phyloP scores from a whole-genome alignment of 305 asterid genomes.

The Lippia alba region DNA sequence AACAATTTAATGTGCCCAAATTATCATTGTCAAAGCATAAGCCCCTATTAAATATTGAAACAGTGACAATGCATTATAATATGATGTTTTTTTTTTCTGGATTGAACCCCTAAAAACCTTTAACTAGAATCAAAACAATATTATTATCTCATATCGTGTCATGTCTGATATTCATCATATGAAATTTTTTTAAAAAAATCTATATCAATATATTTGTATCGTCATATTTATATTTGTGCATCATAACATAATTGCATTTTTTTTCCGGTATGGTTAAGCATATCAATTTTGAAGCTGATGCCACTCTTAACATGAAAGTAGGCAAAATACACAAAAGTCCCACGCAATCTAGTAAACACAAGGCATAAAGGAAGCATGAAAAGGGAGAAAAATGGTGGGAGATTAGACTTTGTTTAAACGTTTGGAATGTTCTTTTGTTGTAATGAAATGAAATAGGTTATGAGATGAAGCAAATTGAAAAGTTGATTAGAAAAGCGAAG shows the following conservation, averaged over 20 bases:
- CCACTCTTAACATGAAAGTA: slow-evolving; percentile 9
- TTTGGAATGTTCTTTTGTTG: slow-evolving; percentile 59
- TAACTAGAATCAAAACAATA: too few species aligned
- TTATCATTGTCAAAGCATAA: background rate
- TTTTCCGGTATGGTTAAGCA: background rate
- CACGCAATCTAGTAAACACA: slow-evolving; percentile 40
- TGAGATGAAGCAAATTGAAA: slow-evolving; percentile 29
- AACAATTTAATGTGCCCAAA: background rate
- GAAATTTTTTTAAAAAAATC: too few species aligned
- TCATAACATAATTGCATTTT: too few species aligned
- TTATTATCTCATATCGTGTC: too few species aligned
- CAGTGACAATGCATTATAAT: background rate
- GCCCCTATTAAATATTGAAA: background rate
- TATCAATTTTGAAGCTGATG: slow-evolving; percentile 31
- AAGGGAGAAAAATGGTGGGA: slow-evolving; percentile 30
- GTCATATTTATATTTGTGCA: too few species aligned
- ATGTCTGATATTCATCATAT: too few species aligned
- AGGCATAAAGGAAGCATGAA: slow-evolving; percentile 45
- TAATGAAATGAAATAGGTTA: slow-evolving; percentile 38
- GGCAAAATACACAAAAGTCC: slow-evolving; percentile 23
- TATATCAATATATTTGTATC: too few species aligned
- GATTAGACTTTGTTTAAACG: slow-evolving; percentile 56
- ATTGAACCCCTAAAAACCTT: too few species aligned
- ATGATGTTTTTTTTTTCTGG: too few species aligned
- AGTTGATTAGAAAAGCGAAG: slow-evolving; percentile 50